Base-by-base conservation (phyloP, 23 red algal species). In the Agarophyton chilense region DNA sequence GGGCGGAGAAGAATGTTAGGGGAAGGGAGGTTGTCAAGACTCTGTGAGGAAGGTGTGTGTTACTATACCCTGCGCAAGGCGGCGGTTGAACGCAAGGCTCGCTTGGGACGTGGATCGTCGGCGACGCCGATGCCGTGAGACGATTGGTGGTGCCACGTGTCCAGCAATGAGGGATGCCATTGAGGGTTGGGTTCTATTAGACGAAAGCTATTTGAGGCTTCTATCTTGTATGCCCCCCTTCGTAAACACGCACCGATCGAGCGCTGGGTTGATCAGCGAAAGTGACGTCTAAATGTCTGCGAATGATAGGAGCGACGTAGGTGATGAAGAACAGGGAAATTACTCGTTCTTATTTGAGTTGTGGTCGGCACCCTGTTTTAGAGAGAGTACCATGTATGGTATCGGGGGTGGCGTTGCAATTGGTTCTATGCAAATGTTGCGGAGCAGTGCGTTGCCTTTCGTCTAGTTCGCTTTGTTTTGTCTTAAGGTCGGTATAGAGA, bases 351-450 rank as follows among this genome's bases (percentile, higher is more conserved):
- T 90, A 43, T 80, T 80, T 14, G 86, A 81, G 28, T 55, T 90
- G 52, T 46, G 53, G 33, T 63, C 72, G 36, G 75, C 86, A 19
- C 86, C 86, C 6, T 90, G 86, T 45, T 90, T 90, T 43, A 72
- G 86, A 47, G 33, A 64, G 28, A 79, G 53, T 16, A 51, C 72
- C 1, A 16, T 90, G 55, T 65, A 63, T 26, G 75, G 72, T 10
- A 63, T 90, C 31, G 86, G 86, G 10, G 86, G 86, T 13, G 86
- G 86, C 52, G 73, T 36, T 9, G 75, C 74, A 35, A 50, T 90
- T 16, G 86, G 55, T 3, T 72, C 76, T n/a, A 54, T 87, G 49
- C 41, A 74, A 34, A 21, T 87, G 28, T 34, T 60, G 13, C 58
- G 82, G 18, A 70, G 18, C 16, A 42, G 82, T 87, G 46, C 61